These are phyloP conservation scores for Lecanosticta acicola DNA, from an alignment of 2,329 filamentous ascomycete species.

Conservation along the genomic window DNA sequence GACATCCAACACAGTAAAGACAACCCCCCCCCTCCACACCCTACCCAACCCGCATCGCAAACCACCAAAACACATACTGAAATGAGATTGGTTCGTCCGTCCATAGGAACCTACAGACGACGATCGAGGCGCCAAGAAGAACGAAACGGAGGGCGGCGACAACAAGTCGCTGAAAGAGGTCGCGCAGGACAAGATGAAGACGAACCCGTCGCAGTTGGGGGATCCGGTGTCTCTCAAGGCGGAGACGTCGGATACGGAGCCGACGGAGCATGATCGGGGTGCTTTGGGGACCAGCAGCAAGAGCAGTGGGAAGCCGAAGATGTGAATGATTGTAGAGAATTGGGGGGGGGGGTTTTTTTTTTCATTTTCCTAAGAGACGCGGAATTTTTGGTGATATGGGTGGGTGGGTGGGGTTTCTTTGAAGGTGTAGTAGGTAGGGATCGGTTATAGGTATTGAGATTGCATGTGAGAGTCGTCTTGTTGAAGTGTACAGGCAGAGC, in stretches of 20 bases:
- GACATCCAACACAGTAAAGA: slow-evolving; percentile 26
- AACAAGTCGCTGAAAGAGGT: slow-evolving; percentile 21
- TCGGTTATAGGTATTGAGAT: no score
- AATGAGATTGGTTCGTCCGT: no score
- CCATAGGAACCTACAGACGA: slow-evolving; percentile 15
- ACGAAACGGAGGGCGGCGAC: slow-evolving; percentile 3
- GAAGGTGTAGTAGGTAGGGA: no score
- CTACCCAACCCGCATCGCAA: neutral
- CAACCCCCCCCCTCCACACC: neutral
- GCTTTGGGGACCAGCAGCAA: slow-evolving; percentile 20
- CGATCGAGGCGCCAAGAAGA: slow-evolving; percentile 11
- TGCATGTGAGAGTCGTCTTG: no score
- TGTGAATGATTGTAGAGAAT: no score
- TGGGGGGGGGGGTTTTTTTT: no score
- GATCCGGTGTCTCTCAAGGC: slow-evolving; percentile 35
- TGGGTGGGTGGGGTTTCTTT: no score
- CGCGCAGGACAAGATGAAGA: slow-evolving; percentile 25
- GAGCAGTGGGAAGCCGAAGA: slow-evolving; percentile 30
- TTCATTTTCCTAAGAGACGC: no score
- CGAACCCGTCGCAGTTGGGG: slow-evolving; percentile 32
- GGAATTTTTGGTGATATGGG: no score
- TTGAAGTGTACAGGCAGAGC: no score
- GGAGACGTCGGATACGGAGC: slow-evolving; percentile 32
- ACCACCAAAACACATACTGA: neutral
- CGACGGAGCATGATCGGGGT: slow-evolving; percentile 31